These are phyloP conservation scores for Amylostereum areolatum DNA, from an alignment of 1,284 basidiomycete species.

Conservation along the genomic window DNA sequence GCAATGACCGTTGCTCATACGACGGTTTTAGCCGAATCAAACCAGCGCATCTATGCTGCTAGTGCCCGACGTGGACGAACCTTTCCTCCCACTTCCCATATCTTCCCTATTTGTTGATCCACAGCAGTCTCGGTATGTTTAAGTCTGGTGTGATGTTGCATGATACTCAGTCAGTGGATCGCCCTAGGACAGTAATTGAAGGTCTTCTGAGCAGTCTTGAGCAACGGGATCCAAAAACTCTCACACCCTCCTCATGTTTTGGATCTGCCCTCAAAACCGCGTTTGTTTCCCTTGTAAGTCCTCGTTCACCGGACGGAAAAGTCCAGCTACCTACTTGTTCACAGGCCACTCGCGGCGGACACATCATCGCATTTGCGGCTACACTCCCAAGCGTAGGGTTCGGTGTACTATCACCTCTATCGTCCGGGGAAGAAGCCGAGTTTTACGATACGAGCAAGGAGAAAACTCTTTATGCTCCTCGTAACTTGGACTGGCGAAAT, in stretches of 20 bases:
- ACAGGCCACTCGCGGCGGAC: slow-evolving; percentile 81
- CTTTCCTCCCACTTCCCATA: slow-evolving; percentile 74
- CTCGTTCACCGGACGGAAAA: slow-evolving; percentile 7
- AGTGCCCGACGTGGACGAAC: slow-evolving; percentile 86
- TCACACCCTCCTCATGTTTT: slow-evolving; percentile 57
- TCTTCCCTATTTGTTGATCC: slow-evolving; percentile 81
- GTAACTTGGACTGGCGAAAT: slow-evolving; percentile 73
- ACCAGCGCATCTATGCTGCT: slow-evolving; percentile 70
- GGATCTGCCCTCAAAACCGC: slow-evolving; percentile 77
- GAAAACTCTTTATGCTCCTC: slow-evolving; percentile 71
- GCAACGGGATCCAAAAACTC: slow-evolving; percentile 51
- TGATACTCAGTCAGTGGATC: slow-evolving; percentile 5
- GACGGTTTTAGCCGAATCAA: slow-evolving; percentile 25
- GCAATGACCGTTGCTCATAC: neutral
- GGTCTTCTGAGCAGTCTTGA: slow-evolving; percentile 65
- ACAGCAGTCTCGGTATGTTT: slow-evolving; percentile 54
- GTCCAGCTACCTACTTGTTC: slow-evolving; percentile 2
- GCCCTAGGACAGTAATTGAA: slow-evolving; percentile 50
- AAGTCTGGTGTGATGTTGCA: neutral
- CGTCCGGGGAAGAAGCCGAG: slow-evolving; percentile 56
- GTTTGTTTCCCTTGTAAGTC: slow-evolving; percentile 66
- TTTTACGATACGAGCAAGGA: slow-evolving; percentile 92
- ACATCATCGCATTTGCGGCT: slow-evolving; percentile 79
- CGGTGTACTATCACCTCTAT: slow-evolving; percentile 50
- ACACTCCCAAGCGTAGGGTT: slow-evolving; percentile 76